phyloP scores from a whole-genome alignment of 73 alveolate species.

The Uronychia setigera region DNA sequence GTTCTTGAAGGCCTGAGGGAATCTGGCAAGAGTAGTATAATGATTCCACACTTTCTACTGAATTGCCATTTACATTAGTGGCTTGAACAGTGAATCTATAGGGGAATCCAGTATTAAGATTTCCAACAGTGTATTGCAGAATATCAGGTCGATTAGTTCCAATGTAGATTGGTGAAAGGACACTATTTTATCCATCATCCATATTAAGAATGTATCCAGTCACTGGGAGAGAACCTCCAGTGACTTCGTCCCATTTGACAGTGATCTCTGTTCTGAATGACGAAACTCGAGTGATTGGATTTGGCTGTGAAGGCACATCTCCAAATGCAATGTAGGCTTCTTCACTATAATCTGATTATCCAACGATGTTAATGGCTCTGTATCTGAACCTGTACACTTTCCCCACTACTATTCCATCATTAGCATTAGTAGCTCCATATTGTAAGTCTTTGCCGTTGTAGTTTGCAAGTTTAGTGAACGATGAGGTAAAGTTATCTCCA shows the following conservation, averaged over 20 bases:
- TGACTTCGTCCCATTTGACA: conserved; percentile 57
- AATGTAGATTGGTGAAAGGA: background rate
- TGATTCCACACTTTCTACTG: conserved; percentile 12
- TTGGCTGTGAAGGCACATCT: conserved; percentile 63
- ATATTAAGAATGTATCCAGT: conserved; percentile 53
- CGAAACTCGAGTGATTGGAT: conserved; percentile 11
- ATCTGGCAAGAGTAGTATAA: conserved; percentile 41
- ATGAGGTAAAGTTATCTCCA: conserved; percentile 38
- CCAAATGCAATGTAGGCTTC: conserved; percentile 61
- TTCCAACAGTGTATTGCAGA: conserved; percentile 28
- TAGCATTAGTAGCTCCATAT: conserved; percentile 42
- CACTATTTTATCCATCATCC: conserved; percentile 51
- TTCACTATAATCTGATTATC: conserved; percentile 34
- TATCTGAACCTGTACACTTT: conserved; percentile 44
- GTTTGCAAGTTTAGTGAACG: conserved; percentile 13
- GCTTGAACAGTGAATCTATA: conserved; percentile 64
- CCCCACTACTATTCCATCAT: conserved; percentile 18
- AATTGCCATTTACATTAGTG: conserved; percentile 52
- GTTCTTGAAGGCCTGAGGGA: conserved; percentile 43
- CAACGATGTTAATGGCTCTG: conserved; percentile 8
- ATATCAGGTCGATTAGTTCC: conserved; percentile 15
- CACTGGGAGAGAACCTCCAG: conserved; percentile 29
- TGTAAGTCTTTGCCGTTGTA: conserved; percentile 7
- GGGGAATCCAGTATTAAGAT: conserved; percentile 30
- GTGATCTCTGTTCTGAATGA: conserved; percentile 40